Percentiles rank a stretch among this genome's conserved stretches.
These are phyloP conservation scores for Huntiella savannae DNA, from an alignment of 2,329 filamentous ascomycete genomes.

Conservation along the genomic window DNA sequence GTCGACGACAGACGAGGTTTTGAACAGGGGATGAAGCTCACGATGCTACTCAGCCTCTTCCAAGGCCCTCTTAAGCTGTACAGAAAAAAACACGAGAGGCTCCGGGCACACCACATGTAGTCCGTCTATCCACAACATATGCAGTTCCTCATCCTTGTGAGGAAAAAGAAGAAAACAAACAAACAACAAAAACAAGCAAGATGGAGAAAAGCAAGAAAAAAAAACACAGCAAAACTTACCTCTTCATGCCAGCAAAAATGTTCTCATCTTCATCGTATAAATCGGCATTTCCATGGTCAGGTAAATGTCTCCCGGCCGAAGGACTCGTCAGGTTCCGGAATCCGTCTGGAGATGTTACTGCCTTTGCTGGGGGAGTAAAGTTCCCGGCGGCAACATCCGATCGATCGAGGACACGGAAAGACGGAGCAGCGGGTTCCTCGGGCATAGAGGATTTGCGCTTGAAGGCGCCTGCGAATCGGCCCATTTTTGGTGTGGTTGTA, in stretches of 20 bases:
- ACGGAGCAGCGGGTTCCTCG: conserved; percentile 30
- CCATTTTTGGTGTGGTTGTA: conserved; percentile 26
- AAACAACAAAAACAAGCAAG: background rate
- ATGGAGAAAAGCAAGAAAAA: background rate
- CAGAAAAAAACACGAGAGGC: too few relatives aligned
- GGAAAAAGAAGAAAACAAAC: background rate
- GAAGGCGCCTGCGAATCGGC: conserved; percentile 37
- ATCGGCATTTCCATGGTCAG: conserved; percentile 17
- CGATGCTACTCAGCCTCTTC: background rate
- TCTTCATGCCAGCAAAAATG: conserved; percentile 38
- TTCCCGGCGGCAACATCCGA: conserved; percentile 18
- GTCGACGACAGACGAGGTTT: conserved; percentile 8
- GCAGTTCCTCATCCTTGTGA: background rate
- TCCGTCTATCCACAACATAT: too few relatives aligned
- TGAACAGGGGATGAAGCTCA: background rate
- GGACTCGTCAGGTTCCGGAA: conserved; percentile 28
- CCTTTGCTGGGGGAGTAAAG: conserved; percentile 5
- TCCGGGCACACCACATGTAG: too few relatives aligned
- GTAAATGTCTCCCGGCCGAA: background rate
- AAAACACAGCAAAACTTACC: conserved; percentile 25
- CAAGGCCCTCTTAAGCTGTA: too few relatives aligned
- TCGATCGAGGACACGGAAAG: conserved; percentile 40
- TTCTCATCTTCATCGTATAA: conserved; percentile 32
- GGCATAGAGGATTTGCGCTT: conserved; percentile 41
- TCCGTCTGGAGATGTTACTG: conserved; percentile 21